phyloP scores from a whole-genome alignment of 768 basidiomycete species.

The Boletus pseudo-olivaceus region DNA sequence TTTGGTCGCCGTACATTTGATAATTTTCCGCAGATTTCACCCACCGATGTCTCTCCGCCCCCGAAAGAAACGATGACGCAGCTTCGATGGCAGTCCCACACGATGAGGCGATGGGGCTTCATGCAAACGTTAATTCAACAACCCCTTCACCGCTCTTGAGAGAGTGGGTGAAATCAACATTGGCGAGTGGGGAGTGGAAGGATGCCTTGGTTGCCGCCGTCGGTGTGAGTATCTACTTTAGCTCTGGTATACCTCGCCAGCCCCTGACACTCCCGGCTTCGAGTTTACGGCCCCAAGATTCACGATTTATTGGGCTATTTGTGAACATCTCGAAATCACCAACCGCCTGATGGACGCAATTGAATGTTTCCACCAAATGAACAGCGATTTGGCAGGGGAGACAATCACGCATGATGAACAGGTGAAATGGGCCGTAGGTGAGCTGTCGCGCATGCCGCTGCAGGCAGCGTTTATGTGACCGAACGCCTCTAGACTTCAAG shows the following conservation, averaged over 20 bases:
- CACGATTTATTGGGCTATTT: too few relatives aligned
- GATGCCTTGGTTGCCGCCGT: too few relatives aligned
- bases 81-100: not conserved
- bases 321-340: too few relatives aligned
- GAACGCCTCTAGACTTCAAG: too few relatives aligned
- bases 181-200: not conserved
- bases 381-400: too few relatives aligned
- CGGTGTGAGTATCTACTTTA: not conserved
- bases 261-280: not conserved
- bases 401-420: too few relatives aligned
- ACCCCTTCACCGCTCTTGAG: not conserved
- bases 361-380: too few relatives aligned
- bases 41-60: not conserved
- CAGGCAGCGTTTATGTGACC: too few relatives aligned
- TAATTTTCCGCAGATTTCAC: not conserved
- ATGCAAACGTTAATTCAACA: not conserved
- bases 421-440: too few relatives aligned
- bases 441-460: too few relatives aligned
- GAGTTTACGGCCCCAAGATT: too few relatives aligned
- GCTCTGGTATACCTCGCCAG: not conserved
- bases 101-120: not conserved
- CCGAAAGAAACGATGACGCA: not conserved
- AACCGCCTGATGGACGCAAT: too few relatives aligned
- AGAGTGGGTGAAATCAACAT: constrained; percentile 4
- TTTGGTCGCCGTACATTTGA: not conserved